Base-by-base conservation (phyloP, 1,284 basidiomycete species). In the Tranzscheliella williamsii region DNA sequence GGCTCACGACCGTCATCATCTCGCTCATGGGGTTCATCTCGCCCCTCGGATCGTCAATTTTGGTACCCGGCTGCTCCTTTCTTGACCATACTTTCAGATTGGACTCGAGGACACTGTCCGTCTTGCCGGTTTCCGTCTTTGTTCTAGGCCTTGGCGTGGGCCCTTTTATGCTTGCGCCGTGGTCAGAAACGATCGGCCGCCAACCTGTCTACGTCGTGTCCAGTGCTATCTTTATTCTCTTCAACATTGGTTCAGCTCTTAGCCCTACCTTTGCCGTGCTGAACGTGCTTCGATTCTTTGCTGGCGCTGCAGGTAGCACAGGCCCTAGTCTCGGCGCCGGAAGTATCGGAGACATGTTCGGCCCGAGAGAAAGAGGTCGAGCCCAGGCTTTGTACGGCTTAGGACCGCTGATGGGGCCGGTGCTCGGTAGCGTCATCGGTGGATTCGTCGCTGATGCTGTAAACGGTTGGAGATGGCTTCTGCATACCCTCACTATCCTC, bases 91-190 rank as follows among this genome's bases (percentile, higher is more conserved):
- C 34, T 12, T 65, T 72, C 33, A 17, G 37, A 8, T 42, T 73
- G 5, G 32, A 21, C 21, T 65, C 64, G 13, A 57, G 57, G 3
- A 54, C 51, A 2, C 38, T 70, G 1, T 56, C 65, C 16, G 32
- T 72, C 4, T 42, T 73, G 1, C 71, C 71, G 21, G 64, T 72
- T 7, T 62, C 55, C 18, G 27, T 71, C 20, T 73, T 68, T 29
- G 63, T 72, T 15, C 33, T 72, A 4, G 67, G 71, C n/a, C 48
- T 66, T 7, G 63, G 70, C 4, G 55, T 70, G 7, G 81, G 81
- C 0, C 81, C 81, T 1, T 82, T 82, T 62, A 29, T 81, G 8
- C 79, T 81, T 38, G 79, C 81, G 0, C 81, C 81, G 0, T 76
- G 80, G 9, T 75, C 73, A 4, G 81, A 82, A 68, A 75, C 81